Evolutionary conservation across 208 protist species (phyloP), one percentile per base, ranked within the genome.

Genomic region (Wallacemonas sp.): DNA sequence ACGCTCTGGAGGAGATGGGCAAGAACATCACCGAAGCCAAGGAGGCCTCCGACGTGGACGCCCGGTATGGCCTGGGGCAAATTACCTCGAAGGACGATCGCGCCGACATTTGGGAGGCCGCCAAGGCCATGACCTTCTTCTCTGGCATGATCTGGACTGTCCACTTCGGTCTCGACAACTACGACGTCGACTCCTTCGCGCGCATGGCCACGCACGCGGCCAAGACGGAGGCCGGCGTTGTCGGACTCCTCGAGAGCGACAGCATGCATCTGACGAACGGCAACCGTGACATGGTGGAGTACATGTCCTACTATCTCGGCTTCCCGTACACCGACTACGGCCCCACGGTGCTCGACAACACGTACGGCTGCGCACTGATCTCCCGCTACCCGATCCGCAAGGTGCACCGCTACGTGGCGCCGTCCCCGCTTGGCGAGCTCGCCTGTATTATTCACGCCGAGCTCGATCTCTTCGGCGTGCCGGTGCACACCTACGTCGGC

Each of bases 111-210:
- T 91, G 81, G 75, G 52, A 77, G 3, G 87, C 84, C 1, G 87
- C 87, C 2, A 64, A 84, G 62, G 82, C 79, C 2, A 82, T 91
- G 80, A 88, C 82, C 11, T 81, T 80, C 61, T 89, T 91, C 54
- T 86, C 81, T 7, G 87, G 84, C n/a, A 72, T 85, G 67, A 91
- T 94, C 72, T 94, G 83, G 81, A 94, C 87, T 22, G 77, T 91
- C 0, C 87, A 91, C 70, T 94, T 94, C 70, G 84, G 41, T 0
- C 69, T 91, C 11, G 87, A 94, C 71, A 91, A 91, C 74, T 76
- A 28, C 57, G 87, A 94, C 70, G 84, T 88, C 11, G 87, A 94
- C 71, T 89, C 80, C 5, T 63, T 91, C 8, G 20, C 36, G 1
- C 82, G 85, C 42, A 85, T 94, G 45, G 74, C 72, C 57, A 50